A percentile compares a stretch with the other conserved stretches of the same genome.
Conservation (phyloP, 2,329 filamentous ascomycete genomes). For the Claviceps purpurea region DNA sequence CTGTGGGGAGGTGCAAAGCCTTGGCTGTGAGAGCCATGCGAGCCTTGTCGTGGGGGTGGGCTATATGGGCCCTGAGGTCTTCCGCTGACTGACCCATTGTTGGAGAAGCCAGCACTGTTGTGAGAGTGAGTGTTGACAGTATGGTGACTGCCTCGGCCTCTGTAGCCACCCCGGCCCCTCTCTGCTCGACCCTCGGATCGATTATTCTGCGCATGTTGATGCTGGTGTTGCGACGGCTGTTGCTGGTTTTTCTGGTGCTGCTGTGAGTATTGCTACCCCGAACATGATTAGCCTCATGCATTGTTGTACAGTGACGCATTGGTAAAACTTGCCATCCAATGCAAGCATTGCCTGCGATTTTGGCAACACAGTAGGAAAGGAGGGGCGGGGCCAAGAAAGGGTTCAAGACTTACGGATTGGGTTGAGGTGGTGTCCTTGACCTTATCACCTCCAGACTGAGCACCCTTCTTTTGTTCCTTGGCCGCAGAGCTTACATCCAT, state of each 20-base stretch:
- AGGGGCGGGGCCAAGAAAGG: neutral
- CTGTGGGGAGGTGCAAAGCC: conserved; percentile 21
- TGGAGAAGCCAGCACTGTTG: conserved; percentile 16
- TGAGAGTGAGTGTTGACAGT: conserved; percentile 21
- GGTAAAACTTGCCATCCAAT: neutral
- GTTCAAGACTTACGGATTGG: conserved; percentile 25
- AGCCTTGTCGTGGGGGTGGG: conserved; percentile 29
- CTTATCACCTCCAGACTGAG: conserved; percentile 23
- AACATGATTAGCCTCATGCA: neutral
- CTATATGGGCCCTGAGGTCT: conserved; percentile 28
- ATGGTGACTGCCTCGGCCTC: conserved; percentile 32
- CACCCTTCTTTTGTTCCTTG: conserved; percentile 34
- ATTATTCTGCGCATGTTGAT: conserved; percentile 12
- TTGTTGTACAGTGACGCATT: neutral
- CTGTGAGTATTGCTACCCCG: neutral
- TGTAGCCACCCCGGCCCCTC: conserved; percentile 30
- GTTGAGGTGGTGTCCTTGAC: conserved; percentile 24
- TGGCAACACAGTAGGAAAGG: neutral
- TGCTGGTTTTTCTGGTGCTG: neutral
- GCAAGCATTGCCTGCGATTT: neutral
- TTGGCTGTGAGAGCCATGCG: conserved; percentile 22
- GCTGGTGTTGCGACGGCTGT: neutral
- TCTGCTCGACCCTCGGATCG: conserved; percentile 26
- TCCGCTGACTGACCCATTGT: conserved; percentile 21
- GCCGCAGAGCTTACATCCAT: conserved; percentile 23